Base-by-base conservation (phyloP, 352 stramenopile genomes). In the Globisporangium radiosum region DNA sequence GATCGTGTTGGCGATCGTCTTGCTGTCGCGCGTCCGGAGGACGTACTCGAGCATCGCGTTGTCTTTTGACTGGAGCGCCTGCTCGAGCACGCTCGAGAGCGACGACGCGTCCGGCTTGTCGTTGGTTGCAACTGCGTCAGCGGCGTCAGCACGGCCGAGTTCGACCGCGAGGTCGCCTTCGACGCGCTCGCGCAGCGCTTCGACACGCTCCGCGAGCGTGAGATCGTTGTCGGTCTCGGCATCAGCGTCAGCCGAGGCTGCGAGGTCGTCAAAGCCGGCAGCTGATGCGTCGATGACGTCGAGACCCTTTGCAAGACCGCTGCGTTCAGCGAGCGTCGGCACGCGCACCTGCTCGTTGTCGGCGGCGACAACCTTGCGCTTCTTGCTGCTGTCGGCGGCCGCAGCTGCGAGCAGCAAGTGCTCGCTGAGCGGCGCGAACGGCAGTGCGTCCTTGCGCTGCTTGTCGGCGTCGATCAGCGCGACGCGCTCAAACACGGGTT, bases 1-100 rank as follows among this genome's bases (percentile, higher is more conserved):
- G 59, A 92, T 86, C 56, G 85, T 94, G 51, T 83, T 78, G 25
- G 61, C 63, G 39, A 94, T 82, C 37, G 89, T 76, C 67, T 94
- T 94, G 42, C 59, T 47, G 62, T 94, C 85, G 47, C 79, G 81
- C 44, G 79, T 87, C 50, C 83, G 78, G 54, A 94, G 62, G 61
- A 79, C 89, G 64, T 93, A 90, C 69, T 94, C 85, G 9, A 94
- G 67, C 60, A 93, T 83, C 42, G 83, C 83, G 50, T 93, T 93
- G 79, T 94, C 85, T 60, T 90, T 89, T 43, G 85, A 83, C 68
- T 94, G 83, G 43, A 94, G 67, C 17, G 85, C 83, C 66, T 94
- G 85, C 63, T 92, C 83, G 10, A 94, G 66, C 42, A 94, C 78
- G 68, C 74, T 85, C 48, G 83, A 82, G 39, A 94, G 75, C 19